A percentile compares a stretch with the other conserved stretches of the same genome.
Evolutionary conservation across 495 filamentous ascomycete genomes (phyloP).

Genomic region (Ascobolus immersus): DNA sequence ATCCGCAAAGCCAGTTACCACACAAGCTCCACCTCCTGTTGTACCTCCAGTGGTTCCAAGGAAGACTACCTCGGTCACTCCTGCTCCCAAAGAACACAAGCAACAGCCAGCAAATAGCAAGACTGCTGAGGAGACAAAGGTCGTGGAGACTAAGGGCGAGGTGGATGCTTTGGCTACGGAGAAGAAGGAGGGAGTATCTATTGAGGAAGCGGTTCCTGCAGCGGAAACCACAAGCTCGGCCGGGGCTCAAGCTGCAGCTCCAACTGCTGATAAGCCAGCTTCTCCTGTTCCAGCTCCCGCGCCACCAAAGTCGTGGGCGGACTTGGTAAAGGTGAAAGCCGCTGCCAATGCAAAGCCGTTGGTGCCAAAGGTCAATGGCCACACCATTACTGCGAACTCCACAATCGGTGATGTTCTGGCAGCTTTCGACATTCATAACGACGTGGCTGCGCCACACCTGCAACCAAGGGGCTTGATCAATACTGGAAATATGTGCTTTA

Average conservation of each 20-base stretch:
- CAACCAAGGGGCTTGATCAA: constrained; percentile 91
- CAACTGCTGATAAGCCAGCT: constrained; percentile 2
- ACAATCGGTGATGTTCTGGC: constrained; percentile 12
- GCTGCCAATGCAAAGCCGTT: constrained; percentile 2
- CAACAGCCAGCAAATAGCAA: not conserved
- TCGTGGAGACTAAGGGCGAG: too few relatives aligned
- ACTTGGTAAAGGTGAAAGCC: constrained; percentile 8
- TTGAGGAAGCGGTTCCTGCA: too few relatives aligned
- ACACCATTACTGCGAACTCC: constrained; percentile 4
- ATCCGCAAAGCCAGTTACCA: too few relatives aligned
- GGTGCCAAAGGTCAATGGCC: constrained; percentile 11
- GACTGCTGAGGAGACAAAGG: too few relatives aligned
- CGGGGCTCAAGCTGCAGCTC: too few relatives aligned
- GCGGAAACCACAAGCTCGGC: too few relatives aligned
- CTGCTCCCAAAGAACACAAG: not conserved
- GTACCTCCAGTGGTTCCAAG: too few relatives aligned
- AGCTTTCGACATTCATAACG: constrained; percentile 7
- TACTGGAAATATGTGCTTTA: constrained; percentile 98
- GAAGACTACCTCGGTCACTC: too few relatives aligned
- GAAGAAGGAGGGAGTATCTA: too few relatives aligned
- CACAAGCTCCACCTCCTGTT: too few relatives aligned
- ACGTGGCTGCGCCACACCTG: constrained; percentile 29
- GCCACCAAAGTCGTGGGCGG: constrained; percentile 17
- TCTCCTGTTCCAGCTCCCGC: constrained; percentile 17
- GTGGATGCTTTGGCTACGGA: too few relatives aligned